Conservation (phyloP, 2,329 filamentous ascomycete genomes). For the Apiospora phragmitis region DNA sequence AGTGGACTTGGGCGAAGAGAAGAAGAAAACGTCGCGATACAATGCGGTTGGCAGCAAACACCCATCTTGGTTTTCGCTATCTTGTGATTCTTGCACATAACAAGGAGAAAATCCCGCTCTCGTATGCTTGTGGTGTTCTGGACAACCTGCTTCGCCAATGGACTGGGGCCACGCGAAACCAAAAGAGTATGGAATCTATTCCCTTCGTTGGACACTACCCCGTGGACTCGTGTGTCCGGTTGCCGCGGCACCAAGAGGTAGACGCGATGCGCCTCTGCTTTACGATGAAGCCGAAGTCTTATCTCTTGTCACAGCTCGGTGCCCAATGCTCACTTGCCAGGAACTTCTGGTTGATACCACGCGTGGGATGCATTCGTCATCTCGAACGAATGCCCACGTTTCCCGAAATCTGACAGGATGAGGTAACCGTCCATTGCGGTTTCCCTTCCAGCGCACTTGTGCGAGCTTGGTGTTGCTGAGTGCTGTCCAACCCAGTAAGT, state of each 20-base stretch:
- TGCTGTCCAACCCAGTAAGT: not conserved
- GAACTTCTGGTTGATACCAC: not conserved
- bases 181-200: too few species aligned
- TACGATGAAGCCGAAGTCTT: not conserved
- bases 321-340: not conserved
- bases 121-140: too few species aligned
- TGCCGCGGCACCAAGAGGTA: too few species aligned
- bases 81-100: too few species aligned
- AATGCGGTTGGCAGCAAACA: not conserved
- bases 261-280: too few species aligned
- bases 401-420: not conserved
- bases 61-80: not conserved
- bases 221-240: too few species aligned
- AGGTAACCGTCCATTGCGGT: not conserved
- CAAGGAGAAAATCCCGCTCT: too few species aligned
- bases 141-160: too few species aligned
- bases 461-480: not conserved
- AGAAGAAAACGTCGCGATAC: not conserved
- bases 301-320: not conserved
- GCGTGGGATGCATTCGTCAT: not conserved
- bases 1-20: too few species aligned
- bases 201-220: not conserved
- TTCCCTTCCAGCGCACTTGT: not conserved
- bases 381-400: not conserved
- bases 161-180: too few species aligned